phyloP scores from a whole-genome alignment of 2,329 filamentous ascomycete species.

The Phialophora macrospora region DNA sequence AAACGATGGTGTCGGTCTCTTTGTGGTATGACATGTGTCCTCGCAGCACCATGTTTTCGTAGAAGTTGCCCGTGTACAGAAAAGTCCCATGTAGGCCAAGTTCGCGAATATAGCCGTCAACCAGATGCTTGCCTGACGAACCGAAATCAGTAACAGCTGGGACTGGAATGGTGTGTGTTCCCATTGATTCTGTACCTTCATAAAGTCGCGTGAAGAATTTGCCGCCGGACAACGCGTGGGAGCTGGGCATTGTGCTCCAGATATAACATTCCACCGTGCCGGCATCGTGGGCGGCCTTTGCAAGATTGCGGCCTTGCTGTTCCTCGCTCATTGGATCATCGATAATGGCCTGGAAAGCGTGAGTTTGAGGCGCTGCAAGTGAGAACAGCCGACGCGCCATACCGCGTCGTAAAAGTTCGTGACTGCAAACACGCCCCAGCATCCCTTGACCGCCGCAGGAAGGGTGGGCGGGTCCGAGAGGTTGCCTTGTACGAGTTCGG shows the following conservation, averaged over 20 bases:
- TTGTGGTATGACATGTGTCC: constrained; percentile 15
- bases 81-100: constrained; percentile 28
- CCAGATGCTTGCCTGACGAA: constrained; percentile 32
- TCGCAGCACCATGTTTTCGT: constrained; percentile 26
- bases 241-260: constrained; percentile 25
- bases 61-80: constrained; percentile 34
- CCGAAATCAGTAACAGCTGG: not conserved
- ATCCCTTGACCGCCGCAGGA: constrained; percentile 20
- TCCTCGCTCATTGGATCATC: constrained; percentile 21
- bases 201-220: constrained; percentile 17
- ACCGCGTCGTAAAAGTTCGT: constrained; percentile 23
- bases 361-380: not conserved
- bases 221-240: constrained; percentile 13
- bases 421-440: constrained; percentile 24
- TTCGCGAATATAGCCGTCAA: constrained; percentile 32
- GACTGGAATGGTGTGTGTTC: not conserved
- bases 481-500: constrained; percentile 40
- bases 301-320: constrained; percentile 17
- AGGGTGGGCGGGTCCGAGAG: constrained; percentile 30
- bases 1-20: constrained; percentile 19
- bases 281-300: constrained; percentile 4
- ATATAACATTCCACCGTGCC: constrained; percentile 15
- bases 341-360: constrained; percentile 13
- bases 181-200: constrained; percentile 12
- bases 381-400: not conserved